Conservation (phyloP, 176 grass and related monocot species). For the Zizania latifolia region DNA sequence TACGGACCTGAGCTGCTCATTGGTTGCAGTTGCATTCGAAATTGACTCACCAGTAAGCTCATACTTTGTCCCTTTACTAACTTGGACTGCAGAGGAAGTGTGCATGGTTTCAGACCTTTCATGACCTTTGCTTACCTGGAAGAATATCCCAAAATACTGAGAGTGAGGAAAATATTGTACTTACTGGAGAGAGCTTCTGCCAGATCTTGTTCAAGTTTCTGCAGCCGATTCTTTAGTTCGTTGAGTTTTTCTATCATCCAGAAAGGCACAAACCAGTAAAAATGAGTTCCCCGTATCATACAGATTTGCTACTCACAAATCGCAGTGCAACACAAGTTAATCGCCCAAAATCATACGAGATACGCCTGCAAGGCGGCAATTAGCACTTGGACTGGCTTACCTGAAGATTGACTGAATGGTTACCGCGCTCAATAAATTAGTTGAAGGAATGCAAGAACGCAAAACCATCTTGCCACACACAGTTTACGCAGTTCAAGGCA, state of each 20-base stretch:
- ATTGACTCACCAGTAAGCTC: constrained; percentile 36
- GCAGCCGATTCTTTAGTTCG: constrained; percentile 49
- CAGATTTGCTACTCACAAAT: not conserved
- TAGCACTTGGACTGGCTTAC: not conserved
- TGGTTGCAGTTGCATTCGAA: constrained; percentile 31
- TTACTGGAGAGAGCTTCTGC: constrained; percentile 44
- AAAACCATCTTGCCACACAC: too few relatives aligned
- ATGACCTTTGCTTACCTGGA: not conserved
- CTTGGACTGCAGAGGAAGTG: constrained; percentile 36
- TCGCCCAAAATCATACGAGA: not conserved
- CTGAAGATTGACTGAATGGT: not conserved
- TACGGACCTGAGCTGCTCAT: constrained; percentile 56
- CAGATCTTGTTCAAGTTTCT: constrained; percentile 39
- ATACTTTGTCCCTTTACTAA: constrained; percentile 40
- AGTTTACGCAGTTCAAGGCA: too few relatives aligned
- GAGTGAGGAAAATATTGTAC: not conserved
- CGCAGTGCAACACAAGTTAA: not conserved
- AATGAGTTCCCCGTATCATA: not conserved
- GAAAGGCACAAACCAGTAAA: not conserved
- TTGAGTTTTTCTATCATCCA: constrained; percentile 37
- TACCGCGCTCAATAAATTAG: too few relatives aligned
- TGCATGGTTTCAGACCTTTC: not conserved
- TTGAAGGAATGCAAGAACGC: not conserved
- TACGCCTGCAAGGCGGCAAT: not conserved
- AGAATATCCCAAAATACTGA: not conserved